A percentile compares a stretch with the other conserved stretches of the same genome.
phyloP scores from a whole-genome alignment of 2,329 filamentous ascomycete genomes.

The Monilinia laxa region DNA sequence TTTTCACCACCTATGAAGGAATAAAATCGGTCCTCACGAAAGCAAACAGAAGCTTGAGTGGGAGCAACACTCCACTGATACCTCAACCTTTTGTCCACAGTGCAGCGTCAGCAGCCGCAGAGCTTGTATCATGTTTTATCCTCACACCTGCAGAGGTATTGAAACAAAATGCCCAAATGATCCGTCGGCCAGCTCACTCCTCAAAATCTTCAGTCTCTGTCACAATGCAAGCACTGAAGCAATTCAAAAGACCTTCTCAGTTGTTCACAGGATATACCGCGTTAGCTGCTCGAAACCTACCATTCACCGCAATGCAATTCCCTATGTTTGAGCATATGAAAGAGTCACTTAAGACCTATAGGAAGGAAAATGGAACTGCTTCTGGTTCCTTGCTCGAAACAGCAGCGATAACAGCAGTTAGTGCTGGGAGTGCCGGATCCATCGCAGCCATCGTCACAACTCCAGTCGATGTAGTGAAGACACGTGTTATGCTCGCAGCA shows the following conservation, averaged over 20 bases:
- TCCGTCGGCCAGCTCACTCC: constrained; percentile 45
- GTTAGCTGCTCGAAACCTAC: constrained; percentile 77
- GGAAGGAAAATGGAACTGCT: constrained; percentile 41
- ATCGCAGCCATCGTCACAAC: constrained; percentile 81
- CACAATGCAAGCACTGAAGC: constrained; percentile 54
- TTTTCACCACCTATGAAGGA: constrained; percentile 87
- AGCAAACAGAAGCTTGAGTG: constrained; percentile 45
- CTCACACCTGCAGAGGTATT: constrained; percentile 87
- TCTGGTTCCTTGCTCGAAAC: constrained; percentile 57
- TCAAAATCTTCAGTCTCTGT: constrained; percentile 42
- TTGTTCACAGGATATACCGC: constrained; percentile 74
- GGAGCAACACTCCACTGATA: constrained; percentile 62
- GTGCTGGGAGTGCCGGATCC: constrained; percentile 71
- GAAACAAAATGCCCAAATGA: constrained; percentile 92
- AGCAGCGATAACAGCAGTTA: constrained; percentile 67
- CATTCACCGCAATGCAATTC: constrained; percentile 86
- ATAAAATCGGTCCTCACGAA: constrained; percentile 63
- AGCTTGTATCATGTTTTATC: constrained; percentile 82
- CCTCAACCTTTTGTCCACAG: constrained; percentile 72
- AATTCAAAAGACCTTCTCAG: constrained; percentile 57
- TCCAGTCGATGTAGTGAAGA: constrained; percentile 87
- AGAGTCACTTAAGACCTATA: constrained; percentile 48
- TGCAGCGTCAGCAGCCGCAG: constrained; percentile 70
- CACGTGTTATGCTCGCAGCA: constrained; percentile 77
- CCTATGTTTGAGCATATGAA: constrained; percentile 78